phyloP scores from a whole-genome alignment of 345 rosid genomes.

The Mallotus nudiflorus region DNA sequence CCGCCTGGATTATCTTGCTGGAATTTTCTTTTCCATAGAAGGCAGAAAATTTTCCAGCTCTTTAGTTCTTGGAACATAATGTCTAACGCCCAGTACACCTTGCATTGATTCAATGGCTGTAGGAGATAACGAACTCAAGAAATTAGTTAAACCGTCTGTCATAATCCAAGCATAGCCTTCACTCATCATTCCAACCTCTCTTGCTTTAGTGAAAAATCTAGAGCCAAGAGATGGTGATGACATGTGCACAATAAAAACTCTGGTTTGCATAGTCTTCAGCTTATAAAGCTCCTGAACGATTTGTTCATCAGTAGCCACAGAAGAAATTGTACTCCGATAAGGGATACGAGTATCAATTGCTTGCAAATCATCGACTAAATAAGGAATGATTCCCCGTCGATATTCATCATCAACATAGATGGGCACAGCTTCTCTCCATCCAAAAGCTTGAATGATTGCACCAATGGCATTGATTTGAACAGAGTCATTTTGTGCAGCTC shows the following conservation, averaged over 20 bases:
- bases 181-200: constrained; percentile 54
- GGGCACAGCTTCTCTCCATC: constrained; percentile 43
- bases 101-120: constrained; percentile 30
- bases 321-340: constrained; percentile 30
- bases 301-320: constrained; percentile 37
- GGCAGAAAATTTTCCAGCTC: constrained; percentile 20
- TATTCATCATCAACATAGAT: constrained; percentile 38
- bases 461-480: constrained; percentile 45
- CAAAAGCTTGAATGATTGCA: constrained; percentile 31
- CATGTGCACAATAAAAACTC: constrained; percentile 57
- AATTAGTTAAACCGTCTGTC: constrained; percentile 27
- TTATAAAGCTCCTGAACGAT: constrained; percentile 37
- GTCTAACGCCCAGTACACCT: constrained; percentile 41
- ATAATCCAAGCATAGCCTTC: constrained; percentile 61
- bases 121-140: constrained; percentile 6
- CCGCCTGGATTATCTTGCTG: constrained; percentile 13
- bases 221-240: constrained; percentile 23
- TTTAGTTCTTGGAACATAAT: constrained; percentile 23
- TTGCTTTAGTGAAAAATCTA: constrained; percentile 41
- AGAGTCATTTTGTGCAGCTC: constrained; percentile 39
- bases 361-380: constrained; percentile 36
- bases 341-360: constrained; percentile 20
- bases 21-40: constrained; percentile 36
- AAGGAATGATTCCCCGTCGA: constrained; percentile 40
- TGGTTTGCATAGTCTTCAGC: constrained; percentile 46